Evolutionary conservation across 2,329 filamentous ascomycete species (phyloP).

Genomic region (Fusarium sp.): DNA sequence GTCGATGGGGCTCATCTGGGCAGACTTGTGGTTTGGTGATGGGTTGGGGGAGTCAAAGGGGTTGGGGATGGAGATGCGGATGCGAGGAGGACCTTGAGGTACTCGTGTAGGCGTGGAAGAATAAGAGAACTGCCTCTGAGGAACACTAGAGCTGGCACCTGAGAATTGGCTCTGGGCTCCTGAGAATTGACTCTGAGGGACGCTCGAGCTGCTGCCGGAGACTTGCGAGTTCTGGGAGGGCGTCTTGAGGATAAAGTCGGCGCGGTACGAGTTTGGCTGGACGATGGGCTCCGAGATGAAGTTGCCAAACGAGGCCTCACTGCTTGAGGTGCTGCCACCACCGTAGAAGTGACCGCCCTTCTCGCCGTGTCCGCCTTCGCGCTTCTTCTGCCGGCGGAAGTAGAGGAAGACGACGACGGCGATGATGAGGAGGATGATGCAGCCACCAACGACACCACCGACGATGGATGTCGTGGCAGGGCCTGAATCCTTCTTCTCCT

Average conservation of each 20-base stretch:
- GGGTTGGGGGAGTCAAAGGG: slow-evolving; percentile 51
- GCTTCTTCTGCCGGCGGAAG: slow-evolving; percentile 49
- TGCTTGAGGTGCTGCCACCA: slow-evolving; percentile 31
- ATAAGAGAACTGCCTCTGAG: not conserved
- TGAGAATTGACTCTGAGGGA: not conserved
- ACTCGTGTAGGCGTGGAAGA: not conserved
- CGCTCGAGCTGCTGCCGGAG: not conserved
- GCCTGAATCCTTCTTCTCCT: slow-evolving; percentile 36
- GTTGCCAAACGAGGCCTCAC: slow-evolving; percentile 49
- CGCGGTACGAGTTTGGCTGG: slow-evolving; percentile 56
- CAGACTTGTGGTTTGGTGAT: slow-evolving; percentile 38
- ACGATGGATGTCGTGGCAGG: slow-evolving; percentile 56
- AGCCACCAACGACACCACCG: slow-evolving; percentile 61
- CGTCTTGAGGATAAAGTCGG: slow-evolving; percentile 64
- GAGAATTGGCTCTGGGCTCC: slow-evolving; percentile 23
- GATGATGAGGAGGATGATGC: slow-evolving; percentile 55
- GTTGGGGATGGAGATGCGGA: slow-evolving; percentile 51
- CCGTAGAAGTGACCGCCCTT: slow-evolving; percentile 35
- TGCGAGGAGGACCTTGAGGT: slow-evolving; percentile 25
- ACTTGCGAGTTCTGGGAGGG: slow-evolving; percentile 27
- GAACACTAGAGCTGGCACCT: not conserved
- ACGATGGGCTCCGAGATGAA: slow-evolving; percentile 70
- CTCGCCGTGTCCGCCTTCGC: slow-evolving; percentile 25
- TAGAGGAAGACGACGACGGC: slow-evolving; percentile 56
- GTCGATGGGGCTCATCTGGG: slow-evolving; percentile 40